A percentile compares a stretch with the other conserved stretches of the same genome.
These are phyloP conservation scores for Andrographis paniculata DNA, from an alignment of 305 asterid genomes.

Conservation along the genomic window DNA sequence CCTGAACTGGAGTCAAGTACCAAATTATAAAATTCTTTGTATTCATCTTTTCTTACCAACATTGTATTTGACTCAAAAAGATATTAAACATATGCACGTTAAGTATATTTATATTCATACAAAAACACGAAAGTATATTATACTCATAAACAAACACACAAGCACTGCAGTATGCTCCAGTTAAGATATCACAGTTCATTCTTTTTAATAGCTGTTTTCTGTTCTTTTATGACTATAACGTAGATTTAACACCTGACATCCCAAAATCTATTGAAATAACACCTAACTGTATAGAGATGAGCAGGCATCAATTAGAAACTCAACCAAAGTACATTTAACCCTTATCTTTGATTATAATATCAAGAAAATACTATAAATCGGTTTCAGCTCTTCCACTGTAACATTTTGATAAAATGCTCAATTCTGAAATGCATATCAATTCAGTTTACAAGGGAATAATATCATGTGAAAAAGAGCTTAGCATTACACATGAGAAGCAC, in stretches of 20 bases:
- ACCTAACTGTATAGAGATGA: too few relatives aligned
- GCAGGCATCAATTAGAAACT: too few relatives aligned
- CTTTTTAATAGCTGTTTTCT: neutral
- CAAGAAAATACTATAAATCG: neutral
- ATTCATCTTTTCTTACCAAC: too few relatives aligned
- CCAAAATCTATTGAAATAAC: too few relatives aligned
- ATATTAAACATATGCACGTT: neutral
- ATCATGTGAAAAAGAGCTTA: neutral
- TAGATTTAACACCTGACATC: too few relatives aligned
- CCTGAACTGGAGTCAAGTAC: too few relatives aligned
- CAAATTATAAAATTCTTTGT: too few relatives aligned
- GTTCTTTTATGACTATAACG: neutral
- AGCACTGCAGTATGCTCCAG: neutral
- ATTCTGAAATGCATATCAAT: neutral
- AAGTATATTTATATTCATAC: neutral
- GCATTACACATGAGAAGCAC: neutral
- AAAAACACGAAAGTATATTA: neutral
- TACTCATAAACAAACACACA: too few relatives aligned
- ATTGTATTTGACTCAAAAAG: too few relatives aligned
- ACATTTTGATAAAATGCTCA: neutral
- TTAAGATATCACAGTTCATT: neutral
- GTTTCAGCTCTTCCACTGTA: constrained; percentile 3
- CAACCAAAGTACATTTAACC: too few relatives aligned
- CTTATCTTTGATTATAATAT: too few relatives aligned
- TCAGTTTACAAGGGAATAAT: neutral